Evolutionary conservation across 2,329 filamentous ascomycete genomes (phyloP).

Genomic region (Endothia cerciana): DNA sequence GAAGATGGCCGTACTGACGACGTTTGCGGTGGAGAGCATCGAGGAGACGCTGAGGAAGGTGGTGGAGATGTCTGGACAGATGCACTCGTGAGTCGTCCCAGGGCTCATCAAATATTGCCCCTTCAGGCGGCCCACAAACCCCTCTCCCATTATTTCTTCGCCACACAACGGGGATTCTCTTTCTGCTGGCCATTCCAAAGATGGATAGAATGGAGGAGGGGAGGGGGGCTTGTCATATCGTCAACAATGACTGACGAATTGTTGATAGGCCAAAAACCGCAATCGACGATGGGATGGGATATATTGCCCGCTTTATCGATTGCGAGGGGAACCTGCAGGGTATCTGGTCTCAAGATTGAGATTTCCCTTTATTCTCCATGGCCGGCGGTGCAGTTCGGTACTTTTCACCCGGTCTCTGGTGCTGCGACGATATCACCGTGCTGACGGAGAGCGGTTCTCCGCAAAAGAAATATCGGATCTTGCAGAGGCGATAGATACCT

Average conservation of each 20-base stretch:
- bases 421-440: too few relatives aligned
- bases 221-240: background rate
- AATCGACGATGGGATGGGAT: conserved; percentile 41
- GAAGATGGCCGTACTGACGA: conserved; percentile 40
- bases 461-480: too few relatives aligned
- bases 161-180: too few relatives aligned
- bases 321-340: conserved; percentile 41
- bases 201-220: too few relatives aligned
- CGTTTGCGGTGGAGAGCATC: conserved; percentile 40
- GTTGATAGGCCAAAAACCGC: conserved; percentile 41
- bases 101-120: too few relatives aligned
- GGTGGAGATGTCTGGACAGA: conserved; percentile 39
- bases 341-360: conserved; percentile 18
- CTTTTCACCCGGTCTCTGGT: too few relatives aligned
- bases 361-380: too few relatives aligned
- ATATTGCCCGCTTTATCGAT: conserved; percentile 43
- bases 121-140: background rate
- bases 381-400: too few relatives aligned
- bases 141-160: background rate
- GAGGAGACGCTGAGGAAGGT: conserved; percentile 38
- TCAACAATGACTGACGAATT: background rate
- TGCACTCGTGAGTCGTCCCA: conserved; percentile 39
- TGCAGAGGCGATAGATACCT: too few relatives aligned
- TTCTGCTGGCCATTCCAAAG: too few relatives aligned
- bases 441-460: too few relatives aligned